phyloP scores from a whole-genome alignment of 768 basidiomycete species.

The Cystofilobasidium bisporidii region DNA sequence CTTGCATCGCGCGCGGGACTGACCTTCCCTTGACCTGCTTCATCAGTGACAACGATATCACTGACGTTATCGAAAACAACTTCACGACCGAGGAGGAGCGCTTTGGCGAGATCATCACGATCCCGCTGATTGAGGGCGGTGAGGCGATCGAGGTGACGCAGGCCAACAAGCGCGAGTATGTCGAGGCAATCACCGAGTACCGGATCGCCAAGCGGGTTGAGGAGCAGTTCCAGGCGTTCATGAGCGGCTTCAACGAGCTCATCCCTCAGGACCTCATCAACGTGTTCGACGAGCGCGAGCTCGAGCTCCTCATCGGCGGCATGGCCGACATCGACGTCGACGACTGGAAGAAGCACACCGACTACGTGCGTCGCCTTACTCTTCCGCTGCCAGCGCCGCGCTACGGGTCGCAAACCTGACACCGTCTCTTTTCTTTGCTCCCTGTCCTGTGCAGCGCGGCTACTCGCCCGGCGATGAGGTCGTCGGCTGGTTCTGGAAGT shows the following conservation, averaged over 20 bases:
- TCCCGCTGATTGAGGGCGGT: constrained; percentile 86
- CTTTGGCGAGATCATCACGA: constrained; percentile 95
- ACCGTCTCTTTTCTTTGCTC: not conserved
- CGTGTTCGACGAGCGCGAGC: constrained; percentile 95
- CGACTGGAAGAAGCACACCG: constrained; percentile 98
- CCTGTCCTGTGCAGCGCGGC: constrained; percentile 9
- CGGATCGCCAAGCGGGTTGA: constrained; percentile 94
- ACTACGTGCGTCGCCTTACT: constrained; percentile 48
- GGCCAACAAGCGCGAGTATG: constrained; percentile 98
- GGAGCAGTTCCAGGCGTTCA: constrained; percentile 98
- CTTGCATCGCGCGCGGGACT: too few species aligned
- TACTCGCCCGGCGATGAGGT: constrained; percentile 42
- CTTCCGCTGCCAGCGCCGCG: not conserved
- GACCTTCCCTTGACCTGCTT: not conserved
- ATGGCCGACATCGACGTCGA: constrained; percentile 99
- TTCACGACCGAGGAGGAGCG: constrained; percentile 95
- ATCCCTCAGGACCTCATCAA: constrained; percentile 97
- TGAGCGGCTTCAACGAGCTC: constrained; percentile 99
- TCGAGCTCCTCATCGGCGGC: constrained; percentile 93
- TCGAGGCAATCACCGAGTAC: constrained; percentile 88
- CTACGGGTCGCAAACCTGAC: too few species aligned
- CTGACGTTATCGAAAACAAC: constrained; percentile 93
- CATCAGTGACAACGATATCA: constrained; percentile 91
- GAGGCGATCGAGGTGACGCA: constrained; percentile 78
- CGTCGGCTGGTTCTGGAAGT: constrained; percentile 99